A percentile compares a stretch with the other conserved stretches of the same genome.
Conservation (phyloP, 495 filamentous ascomycete species). For the Aspergillus ellipticus region DNA sequence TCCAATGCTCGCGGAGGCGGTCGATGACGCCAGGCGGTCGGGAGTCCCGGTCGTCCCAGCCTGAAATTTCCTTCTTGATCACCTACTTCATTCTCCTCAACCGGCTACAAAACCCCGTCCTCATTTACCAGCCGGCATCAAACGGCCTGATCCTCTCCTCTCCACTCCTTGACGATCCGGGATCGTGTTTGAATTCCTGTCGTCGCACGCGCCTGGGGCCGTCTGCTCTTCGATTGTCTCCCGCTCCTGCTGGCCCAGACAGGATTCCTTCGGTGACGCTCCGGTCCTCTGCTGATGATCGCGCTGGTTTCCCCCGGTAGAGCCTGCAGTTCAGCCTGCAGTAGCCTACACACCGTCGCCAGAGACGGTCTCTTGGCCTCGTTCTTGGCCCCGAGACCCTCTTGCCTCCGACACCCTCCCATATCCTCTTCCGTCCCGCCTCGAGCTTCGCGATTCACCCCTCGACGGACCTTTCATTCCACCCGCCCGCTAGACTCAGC, state of each 20-base stretch:
- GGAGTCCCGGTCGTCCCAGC: conserved; percentile 16
- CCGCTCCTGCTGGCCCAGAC: conserved; percentile 9
- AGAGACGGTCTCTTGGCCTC: conserved; percentile 21
- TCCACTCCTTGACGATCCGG: background rate
- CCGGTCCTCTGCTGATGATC: conserved; percentile 23
- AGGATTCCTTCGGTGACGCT: conserved; percentile 13
- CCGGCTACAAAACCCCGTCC: background rate
- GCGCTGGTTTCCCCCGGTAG: conserved; percentile 28
- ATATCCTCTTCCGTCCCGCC: conserved; percentile 2
- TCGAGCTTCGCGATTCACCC: conserved; percentile 1
- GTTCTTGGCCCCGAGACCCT: conserved; percentile 4
- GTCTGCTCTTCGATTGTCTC: background rate
- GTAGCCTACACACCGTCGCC: conserved; percentile 30
- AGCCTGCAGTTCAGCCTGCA: conserved; percentile 42
- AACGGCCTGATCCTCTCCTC: conserved; percentile 3
- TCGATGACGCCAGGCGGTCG: conserved; percentile 34
- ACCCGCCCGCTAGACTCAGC: conserved; percentile 17
- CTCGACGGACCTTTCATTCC: conserved; percentile 27
- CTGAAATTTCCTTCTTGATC: conserved; percentile 14
- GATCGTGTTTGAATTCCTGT: background rate
- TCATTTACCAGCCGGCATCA: conserved; percentile 8
- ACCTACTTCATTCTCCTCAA: background rate
- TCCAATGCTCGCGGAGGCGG: background rate
- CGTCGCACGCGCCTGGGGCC: background rate
- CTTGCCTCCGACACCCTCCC: conserved; percentile 11